Evolutionary conservation across 1,139 yeast genomes (phyloP), one percentile per base, ranked within the genome.

Genomic region (Scheffersomyces stambukii): DNA sequence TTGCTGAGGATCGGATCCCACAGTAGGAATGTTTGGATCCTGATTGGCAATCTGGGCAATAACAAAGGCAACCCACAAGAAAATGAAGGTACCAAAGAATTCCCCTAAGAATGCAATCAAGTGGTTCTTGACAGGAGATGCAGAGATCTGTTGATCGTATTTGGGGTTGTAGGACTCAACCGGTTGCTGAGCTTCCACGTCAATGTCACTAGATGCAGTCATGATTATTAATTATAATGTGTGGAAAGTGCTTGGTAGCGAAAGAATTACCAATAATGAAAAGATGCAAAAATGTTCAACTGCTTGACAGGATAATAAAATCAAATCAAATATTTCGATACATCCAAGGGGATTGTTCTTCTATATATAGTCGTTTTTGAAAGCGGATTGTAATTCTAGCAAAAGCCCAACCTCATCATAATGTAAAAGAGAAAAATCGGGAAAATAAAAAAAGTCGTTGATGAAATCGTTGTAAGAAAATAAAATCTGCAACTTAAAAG

Each of bases 21-120:
- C 9, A 19, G 42, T 45, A 10, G 64, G 59, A 37, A 72, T 64
- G 28, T 57, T 51, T 14, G 70, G 72, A 44, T 71, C 81, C 45
- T 75, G 77, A 62, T 84, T 84, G 41, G 95, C 94, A 53, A 79
- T 78, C 54, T 82, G 86, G 25, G 94, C 94, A 66, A 85, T 83
- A 31, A 82, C 71, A 44, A 75, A 82, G 7, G 95, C 95, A 41
- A 79, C 70, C 79, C 88, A 79, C 43, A 86, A 65, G 60, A 86
- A 86, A 57, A 82, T 66, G 50, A 83, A 85, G 20, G 96, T 86
- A 46, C 96, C 96, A 46, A 78, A 74, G 54, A 85, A 82, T 59
- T 85, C 95, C 53, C 66, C 68, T 28, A 60, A 46, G 21, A 46
- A 47, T 9, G 63, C 67, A 42, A 60, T 59, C 23, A 48, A 38